Evolutionary conservation across 1,139 yeast species (phyloP), one percentile per base, ranked within the genome.

Genomic region (Hyphopichia wangnamkhiaoensis): DNA sequence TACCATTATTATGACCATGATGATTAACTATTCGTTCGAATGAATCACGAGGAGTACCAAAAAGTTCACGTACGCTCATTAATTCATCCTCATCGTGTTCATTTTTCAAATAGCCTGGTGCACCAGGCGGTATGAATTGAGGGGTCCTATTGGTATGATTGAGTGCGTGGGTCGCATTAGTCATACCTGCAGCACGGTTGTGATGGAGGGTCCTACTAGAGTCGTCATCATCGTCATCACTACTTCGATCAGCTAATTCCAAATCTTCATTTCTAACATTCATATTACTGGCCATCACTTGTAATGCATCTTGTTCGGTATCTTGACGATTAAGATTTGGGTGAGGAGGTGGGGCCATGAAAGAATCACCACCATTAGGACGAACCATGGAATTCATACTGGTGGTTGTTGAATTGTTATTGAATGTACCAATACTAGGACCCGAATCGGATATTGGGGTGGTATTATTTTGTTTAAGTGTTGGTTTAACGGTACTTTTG

Each of bases 41-140:
- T 13, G 74, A 64, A 35, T 64, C 64, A 39, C 69, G 48, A 0
- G 75, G 73, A 2, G 73, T 68, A 0, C 76, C 76, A 51, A 72
- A 72, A 31, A 72, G 53, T 47, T 72, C 77, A 39, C 61, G 63
- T 7, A 70, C 69, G 12, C 68, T 59, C 59, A 71, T 59, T 27
- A 71, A 56, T 33, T 66, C 74, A 17, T 65, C 74, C 7, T 60
- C 59, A 8, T 61, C 58, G 12, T 54, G 48, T 23, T 44, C 51
- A 15, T 42, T 36, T 24, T 35, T 35, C n/a, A 35, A n/a, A 19
- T 35, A 35, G 8, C 34, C 34, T n/a, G 38, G 26, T 34, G 35
- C n/a, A 38, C 38, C 13, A 31, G 37, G 18, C 32, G 42, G 33
- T 30, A 33, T 20, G 12, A 19, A 35, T 18, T 21, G 33, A 33